These are phyloP conservation scores for Isochrysis galbana DNA, from an alignment of 78 protist species.

Conservation along the genomic window DNA sequence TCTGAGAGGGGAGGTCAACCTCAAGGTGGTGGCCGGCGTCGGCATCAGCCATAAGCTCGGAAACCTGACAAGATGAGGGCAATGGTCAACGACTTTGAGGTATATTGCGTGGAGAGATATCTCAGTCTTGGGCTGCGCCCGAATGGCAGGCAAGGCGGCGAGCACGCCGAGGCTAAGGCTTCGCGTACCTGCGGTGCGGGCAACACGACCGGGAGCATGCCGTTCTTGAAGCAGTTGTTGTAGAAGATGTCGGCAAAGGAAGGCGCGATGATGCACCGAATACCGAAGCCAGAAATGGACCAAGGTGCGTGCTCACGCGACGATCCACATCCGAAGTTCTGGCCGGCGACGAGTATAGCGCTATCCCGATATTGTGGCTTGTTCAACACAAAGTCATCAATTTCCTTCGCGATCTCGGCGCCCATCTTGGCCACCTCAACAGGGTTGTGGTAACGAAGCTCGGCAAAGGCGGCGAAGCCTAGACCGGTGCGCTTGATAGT, in stretches of 20 bases:
- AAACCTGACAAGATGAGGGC: background rate
- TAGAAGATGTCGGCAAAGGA: constrained; percentile 67
- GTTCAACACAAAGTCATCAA: constrained; percentile 50
- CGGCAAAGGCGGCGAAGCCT: constrained; percentile 27
- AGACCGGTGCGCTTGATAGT: constrained; percentile 63
- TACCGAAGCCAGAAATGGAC: constrained; percentile 55
- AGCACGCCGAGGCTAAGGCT: no score
- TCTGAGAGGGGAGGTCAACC: constrained; percentile 36
- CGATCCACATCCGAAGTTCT: constrained; percentile 72
- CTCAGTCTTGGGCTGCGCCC: no score
- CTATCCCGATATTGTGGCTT: background rate
- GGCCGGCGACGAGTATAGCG: constrained; percentile 48
- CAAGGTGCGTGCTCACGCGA: constrained; percentile 71
- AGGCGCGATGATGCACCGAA: constrained; percentile 53
- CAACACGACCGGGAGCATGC: constrained; percentile 58
- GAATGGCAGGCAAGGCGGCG: no score
- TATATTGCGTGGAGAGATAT: no score
- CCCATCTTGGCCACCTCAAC: background rate
- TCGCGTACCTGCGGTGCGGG: background rate
- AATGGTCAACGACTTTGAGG: background rate
- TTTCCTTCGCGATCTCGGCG: constrained; percentile 12
- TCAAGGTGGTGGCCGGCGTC: background rate
- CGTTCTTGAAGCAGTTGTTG: constrained; percentile 73
- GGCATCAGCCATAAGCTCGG: constrained; percentile 31
- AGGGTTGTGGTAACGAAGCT: background rate